Conservation (phyloP, 2,329 filamentous ascomycete species). For the Penicillium nordicum region DNA sequence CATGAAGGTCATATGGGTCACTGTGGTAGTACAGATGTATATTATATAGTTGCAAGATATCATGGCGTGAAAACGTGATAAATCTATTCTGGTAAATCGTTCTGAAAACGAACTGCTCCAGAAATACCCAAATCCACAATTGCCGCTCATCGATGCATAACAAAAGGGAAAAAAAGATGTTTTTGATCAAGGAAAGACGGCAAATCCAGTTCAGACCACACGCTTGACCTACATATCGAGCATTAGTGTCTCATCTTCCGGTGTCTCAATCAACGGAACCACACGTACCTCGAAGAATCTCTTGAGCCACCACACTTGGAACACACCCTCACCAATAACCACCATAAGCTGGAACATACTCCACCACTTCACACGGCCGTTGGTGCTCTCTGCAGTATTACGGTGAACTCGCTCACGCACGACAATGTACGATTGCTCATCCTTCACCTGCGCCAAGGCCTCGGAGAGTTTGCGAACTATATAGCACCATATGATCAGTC, state of each 20-base stretch:
- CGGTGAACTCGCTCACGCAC: slow-evolving; percentile 92
- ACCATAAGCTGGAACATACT: slow-evolving; percentile 92
- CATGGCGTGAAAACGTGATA: slow-evolving; percentile 17
- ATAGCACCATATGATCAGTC: slow-evolving; percentile 4
- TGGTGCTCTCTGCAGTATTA: slow-evolving; percentile 98
- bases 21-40: slow-evolving; percentile 18
- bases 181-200: background rate
- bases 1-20: background rate
- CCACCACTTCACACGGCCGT: slow-evolving; percentile 98
- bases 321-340: slow-evolving; percentile 85
- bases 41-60: slow-evolving; percentile 24
- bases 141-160: slow-evolving; percentile 6
- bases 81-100: slow-evolving; percentile 9
- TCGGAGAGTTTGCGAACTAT: slow-evolving; percentile 79
- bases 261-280: background rate
- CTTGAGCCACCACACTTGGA: slow-evolving; percentile 99
- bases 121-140: slow-evolving; percentile 15
- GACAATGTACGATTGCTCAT: slow-evolving; percentile 96
- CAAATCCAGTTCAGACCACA: slow-evolving; percentile 39
- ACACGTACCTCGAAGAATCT: slow-evolving; percentile 80
- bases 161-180: background rate
- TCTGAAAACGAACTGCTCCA: slow-evolving; percentile 8
- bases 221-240: slow-evolving; percentile 43
- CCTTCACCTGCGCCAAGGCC: slow-evolving; percentile 85
- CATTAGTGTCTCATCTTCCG: slow-evolving; percentile 3